Evolutionary conservation across 2,329 filamentous ascomycete species (phyloP).

Genomic region (Curvularia sp.): DNA sequence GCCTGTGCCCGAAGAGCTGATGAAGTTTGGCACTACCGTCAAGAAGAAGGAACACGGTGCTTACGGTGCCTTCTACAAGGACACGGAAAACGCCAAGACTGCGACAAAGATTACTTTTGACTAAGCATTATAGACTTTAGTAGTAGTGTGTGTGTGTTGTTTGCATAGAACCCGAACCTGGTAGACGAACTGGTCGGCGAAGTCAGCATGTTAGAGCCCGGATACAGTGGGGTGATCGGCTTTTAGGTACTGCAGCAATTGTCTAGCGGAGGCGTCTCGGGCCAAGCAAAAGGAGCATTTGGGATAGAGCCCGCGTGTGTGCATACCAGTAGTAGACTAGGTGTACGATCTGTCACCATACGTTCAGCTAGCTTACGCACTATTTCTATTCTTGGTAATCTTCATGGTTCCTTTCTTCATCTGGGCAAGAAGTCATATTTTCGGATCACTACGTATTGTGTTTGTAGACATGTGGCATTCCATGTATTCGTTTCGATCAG

Average conservation of each 20-base stretch:
- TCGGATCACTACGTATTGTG: not conserved
- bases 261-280: conserved; percentile 35
- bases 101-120: conserved; percentile 95
- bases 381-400: not conserved
- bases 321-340: conserved; percentile 6
- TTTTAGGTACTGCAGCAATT: conserved; percentile 18
- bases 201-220: conserved; percentile 21
- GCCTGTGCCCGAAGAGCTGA: conserved; percentile 82
- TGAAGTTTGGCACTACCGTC: conserved; percentile 97
- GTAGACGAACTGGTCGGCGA: conserved; percentile 29
- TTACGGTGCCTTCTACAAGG: conserved; percentile 95
- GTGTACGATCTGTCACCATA: not conserved
- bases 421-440: not conserved
- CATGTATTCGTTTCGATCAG: not conserved
- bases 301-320: conserved; percentile 3
- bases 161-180: conserved; percentile 9
- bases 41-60: conserved; percentile 98
- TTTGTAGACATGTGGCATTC: not conserved
- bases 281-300: conserved; percentile 25
- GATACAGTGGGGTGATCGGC: conserved; percentile 23
- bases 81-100: conserved; percentile 81
- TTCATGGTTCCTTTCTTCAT: not conserved
- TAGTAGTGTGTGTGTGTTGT: conserved; percentile 4
- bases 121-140: not conserved
- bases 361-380: conserved; percentile 3